Base-by-base conservation (phyloP, 2,329 filamentous ascomycete species). In the Cladophialophora exuberans region DNA sequence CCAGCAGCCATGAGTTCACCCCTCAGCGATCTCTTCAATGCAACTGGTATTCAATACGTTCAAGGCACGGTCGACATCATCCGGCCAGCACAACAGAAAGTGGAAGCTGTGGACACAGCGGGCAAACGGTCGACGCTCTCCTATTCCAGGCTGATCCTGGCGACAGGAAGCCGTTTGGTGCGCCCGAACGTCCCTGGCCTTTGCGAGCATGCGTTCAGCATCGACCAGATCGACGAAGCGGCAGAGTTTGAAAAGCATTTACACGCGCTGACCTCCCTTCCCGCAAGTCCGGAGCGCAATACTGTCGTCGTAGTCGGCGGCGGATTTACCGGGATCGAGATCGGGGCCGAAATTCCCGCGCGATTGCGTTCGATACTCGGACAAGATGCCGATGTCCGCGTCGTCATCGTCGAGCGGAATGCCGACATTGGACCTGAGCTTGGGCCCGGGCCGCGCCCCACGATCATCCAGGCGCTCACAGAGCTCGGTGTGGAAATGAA, bases 81-180 rank as follows among this genome's bases (percentile, higher is more conserved):
- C 48, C 23, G 36, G 31, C 18, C 48, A 7, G 23, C 23, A 43
- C 6, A 44, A 4, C 63, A 67, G 9, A 59, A 20, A 0, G 56
- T 73, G 1, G 35, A 54, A 1, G 50, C 61, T 9, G 42, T 18
- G 18, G 56, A 57, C 5, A 0, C 28, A 1, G 20, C 56, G 0
- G 65, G 64, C 1, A 2, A 5, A 1, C 11, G 44, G 1, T 49
- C 59, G 2, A 59, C 18, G 4, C 44, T 72, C 7, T 5, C 51
- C 3, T 76, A 72, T 20, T 62, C 69, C 45, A 65, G 70, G 1
- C 66, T 76, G 2, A 59, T 75, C 1, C 55, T 76, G 0, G 71
- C 73, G 0, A 68, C 72, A 0, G 72, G 73, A 1, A 75, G 73
- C 41, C 41, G 56, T 2, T 56, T 75, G 1, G 39, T 64, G 0